These are phyloP conservation scores for Neocatenulostroma microsporum DNA, from an alignment of 2,329 filamentous ascomycete genomes.

Conservation along the genomic window DNA sequence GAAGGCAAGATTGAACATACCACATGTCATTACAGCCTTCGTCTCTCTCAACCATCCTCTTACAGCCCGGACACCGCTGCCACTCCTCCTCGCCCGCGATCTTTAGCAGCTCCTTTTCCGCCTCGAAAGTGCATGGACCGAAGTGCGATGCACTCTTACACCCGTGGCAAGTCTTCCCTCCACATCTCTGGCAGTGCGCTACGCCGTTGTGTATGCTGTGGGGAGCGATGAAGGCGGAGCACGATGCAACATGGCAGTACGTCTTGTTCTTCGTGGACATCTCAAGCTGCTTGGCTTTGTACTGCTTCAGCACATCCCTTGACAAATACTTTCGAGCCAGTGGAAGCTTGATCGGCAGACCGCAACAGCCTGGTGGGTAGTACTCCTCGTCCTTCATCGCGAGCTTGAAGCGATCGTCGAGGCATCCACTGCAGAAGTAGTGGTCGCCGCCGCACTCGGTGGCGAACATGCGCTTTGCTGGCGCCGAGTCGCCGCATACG, in stretches of 20 bases:
- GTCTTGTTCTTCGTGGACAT: constrained; percentile 39
- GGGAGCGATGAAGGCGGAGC: constrained; percentile 40
- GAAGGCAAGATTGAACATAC: neutral
- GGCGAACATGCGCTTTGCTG: too few relatives aligned
- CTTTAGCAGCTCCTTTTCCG: constrained; percentile 2
- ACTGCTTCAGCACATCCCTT: constrained; percentile 27
- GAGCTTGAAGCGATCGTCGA: constrained; percentile 35
- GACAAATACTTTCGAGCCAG: constrained; percentile 32
- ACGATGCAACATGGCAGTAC: constrained; percentile 41
- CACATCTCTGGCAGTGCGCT: constrained; percentile 39
- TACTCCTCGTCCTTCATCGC: constrained; percentile 41
- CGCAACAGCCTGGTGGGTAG: constrained; percentile 49
- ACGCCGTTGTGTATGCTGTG: constrained; percentile 25
- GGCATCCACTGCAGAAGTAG: constrained; percentile 43
- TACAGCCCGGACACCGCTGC: constrained; percentile 4
- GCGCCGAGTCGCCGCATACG: too few relatives aligned
- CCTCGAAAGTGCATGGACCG: constrained; percentile 8
- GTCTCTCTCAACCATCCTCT: neutral
- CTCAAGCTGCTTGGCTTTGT: constrained; percentile 38
- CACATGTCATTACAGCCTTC: constrained; percentile 2
- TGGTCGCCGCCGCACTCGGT: too few relatives aligned
- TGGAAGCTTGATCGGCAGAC: constrained; percentile 23
- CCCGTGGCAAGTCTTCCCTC: constrained; percentile 37
- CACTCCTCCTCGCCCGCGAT: neutral
- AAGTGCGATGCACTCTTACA: constrained; percentile 37